These are phyloP conservation scores for Apiospora marii DNA, from an alignment of 2,329 filamentous ascomycete species.

Conservation along the genomic window DNA sequence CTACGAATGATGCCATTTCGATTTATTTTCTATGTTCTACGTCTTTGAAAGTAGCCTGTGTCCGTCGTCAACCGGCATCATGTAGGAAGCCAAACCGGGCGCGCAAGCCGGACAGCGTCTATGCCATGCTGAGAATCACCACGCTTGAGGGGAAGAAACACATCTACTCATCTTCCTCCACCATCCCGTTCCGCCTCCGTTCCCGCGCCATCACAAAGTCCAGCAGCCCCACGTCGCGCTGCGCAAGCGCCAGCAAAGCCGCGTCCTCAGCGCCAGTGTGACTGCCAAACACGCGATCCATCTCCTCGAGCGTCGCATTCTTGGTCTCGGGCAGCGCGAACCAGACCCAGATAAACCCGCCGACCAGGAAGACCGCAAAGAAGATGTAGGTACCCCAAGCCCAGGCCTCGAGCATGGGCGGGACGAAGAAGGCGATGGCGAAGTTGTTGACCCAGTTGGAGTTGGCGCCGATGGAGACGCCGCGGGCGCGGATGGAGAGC, in stretches of 20 bases:
- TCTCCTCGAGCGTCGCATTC: constrained; percentile 49
- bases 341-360: constrained; percentile 50
- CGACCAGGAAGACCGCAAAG: constrained; percentile 65
- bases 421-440: constrained; percentile 66
- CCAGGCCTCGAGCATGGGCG: constrained; percentile 63
- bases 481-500: constrained; percentile 67
- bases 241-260: constrained; percentile 24
- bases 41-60: not conserved
- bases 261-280: constrained; percentile 28
- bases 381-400: constrained; percentile 63
- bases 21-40: not conserved
- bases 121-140: too few species aligned
- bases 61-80: not conserved
- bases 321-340: constrained; percentile 62
- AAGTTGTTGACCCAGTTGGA: constrained; percentile 71
- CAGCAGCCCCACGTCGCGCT: constrained; percentile 41
- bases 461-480: constrained; percentile 65
- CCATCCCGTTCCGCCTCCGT: not conserved
- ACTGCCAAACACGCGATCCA: constrained; percentile 41
- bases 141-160: not conserved
- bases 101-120: not conserved
- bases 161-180: not conserved
- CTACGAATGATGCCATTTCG: not conserved
- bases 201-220: constrained; percentile 27
- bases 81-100: not conserved